Base-by-base conservation (phyloP, 2,329 filamentous ascomycete genomes). In the Colletotrichum tropicicola region DNA sequence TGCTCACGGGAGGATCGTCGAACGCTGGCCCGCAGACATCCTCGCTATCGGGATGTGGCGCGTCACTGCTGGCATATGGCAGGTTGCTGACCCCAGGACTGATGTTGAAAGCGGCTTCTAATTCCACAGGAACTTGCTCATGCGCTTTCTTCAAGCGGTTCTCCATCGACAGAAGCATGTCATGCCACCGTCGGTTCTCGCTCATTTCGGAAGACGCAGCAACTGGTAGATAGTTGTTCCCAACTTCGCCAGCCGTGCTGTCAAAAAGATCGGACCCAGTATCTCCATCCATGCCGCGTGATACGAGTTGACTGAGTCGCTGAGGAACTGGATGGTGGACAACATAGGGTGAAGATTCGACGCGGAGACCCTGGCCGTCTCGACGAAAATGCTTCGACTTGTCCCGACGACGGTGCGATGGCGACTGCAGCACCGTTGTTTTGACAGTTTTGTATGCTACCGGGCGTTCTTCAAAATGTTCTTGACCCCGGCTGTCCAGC, bases 291-390 rank as follows among this genome's bases (percentile, higher is more conserved):
- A 13, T 30, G 10, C 48, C 13, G 13, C 15, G 27, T 1, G 48
- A 19, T 9, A 59, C 6, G 4, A 68, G 47, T 32, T 59, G 65
- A 35, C 54, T 66, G 15, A 67, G n/a, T 27, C 67, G 47, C 41
- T 43, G 52, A 6, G 67, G 65, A 15, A 65, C 43, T 13, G 67
- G 67, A 2, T 68, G 65, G 41, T 68, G 60, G 10, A 65, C 30
- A n/a, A 59, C 19, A 2, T 28, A 21, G 1, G 64, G 59, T 3
- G 60, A 59, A 4, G 56, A 58, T 32, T 66, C 41, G 32, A 66
- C 12, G 10, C 30, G 15, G n/a, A 64, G 27, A 27, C 35, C 27
- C 3, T 35, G 28, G 8, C 44, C 49, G 6, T 35, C 49, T 19
- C 51, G 44, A 7, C 52, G 48, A 10, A 55, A 23, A 17, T 37